Base-by-base conservation (phyloP, 345 rosid species). In the Zanthoxylum bungeanum region DNA sequence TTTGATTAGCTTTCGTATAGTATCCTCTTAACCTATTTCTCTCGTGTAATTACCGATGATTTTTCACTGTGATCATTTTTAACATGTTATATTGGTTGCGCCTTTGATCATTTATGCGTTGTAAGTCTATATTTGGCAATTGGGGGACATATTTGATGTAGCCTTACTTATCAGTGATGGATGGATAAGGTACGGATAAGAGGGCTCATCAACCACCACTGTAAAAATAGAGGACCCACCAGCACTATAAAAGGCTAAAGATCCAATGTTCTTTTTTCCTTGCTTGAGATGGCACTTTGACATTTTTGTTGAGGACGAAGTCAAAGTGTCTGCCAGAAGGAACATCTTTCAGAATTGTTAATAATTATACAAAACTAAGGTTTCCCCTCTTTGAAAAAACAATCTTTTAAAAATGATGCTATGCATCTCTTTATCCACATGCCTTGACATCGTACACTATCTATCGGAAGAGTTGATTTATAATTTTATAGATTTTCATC, bases 1-100 rank as follows among this genome's bases (percentile, higher is more conserved):
- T 70, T 68, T 66, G 27, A 71, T 71, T 56, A 49, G 11, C n/a
- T 47, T 76, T 65, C 4, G 59, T 60, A 3, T 24, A 7, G 11
- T 53, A 55, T 14, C 9, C 46, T 17, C 51, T 70, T 65, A 22
- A 63, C 66, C 16, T 27, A 60, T 10, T 51, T 64, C 65, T 63
- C 21, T 64, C 19, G 40, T 64, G 52, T 28, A 36, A 21, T 33
- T 11, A 11, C 19, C 19, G 3, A 30, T 61, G 66, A 61, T 61
- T 30, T 37, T 61, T 61, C 49, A 22, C 27, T 7, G 7, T 61
- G n/a, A 37, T 37, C 30, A 61, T 39, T 39, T n/a, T 10, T 10
- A 12, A 37, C 7, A 11, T 21, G 46, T 27, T 30, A 17, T 39
- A 36, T 60, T 36, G 44, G 27, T 36, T 60, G 65, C 14, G 55